Conservation (phyloP, 1,139 yeast species). For the Yamadazyma taylorii region DNA sequence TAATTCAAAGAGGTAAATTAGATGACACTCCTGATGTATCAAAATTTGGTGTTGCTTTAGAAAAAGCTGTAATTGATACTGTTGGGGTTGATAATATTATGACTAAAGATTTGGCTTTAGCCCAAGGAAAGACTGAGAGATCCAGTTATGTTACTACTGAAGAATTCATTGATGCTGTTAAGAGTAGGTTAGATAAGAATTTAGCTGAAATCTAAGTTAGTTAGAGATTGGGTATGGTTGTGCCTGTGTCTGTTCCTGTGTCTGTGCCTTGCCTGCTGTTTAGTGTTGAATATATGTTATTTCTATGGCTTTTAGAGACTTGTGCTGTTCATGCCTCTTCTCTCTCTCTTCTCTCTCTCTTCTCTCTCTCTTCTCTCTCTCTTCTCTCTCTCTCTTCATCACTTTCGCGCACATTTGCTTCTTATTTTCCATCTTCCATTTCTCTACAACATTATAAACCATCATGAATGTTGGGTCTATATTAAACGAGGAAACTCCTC, state of each 20-base stretch:
- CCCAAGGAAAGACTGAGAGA: conserved; percentile 83
- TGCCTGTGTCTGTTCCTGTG: no score
- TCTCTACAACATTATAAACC: no score
- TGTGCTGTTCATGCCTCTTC: no score
- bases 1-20: conserved; percentile 85
- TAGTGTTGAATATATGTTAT: no score
- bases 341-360: no score
- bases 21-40: conserved; percentile 85
- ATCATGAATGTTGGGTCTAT: conserved; percentile 50
- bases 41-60: conserved; percentile 73
- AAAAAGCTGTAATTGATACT: conserved; percentile 81
- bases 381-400: no score
- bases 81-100: conserved; percentile 82
- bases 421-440: no score
- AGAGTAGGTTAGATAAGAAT: conserved; percentile 13
- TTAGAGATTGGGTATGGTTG: no score
- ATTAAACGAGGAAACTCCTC: conserved; percentile 43
- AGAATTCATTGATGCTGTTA: conserved; percentile 84
- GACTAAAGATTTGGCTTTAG: conserved; percentile 94
- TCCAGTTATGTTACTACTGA: conserved; percentile 81
- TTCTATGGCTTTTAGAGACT: no score
- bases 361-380: no score
- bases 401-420: no score
- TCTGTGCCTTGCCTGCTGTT: no score
- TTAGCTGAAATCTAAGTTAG: conserved; percentile 2